phyloP scores from a whole-genome alignment of 2,329 filamentous ascomycete genomes.

The Macrophomina phaseolina region DNA sequence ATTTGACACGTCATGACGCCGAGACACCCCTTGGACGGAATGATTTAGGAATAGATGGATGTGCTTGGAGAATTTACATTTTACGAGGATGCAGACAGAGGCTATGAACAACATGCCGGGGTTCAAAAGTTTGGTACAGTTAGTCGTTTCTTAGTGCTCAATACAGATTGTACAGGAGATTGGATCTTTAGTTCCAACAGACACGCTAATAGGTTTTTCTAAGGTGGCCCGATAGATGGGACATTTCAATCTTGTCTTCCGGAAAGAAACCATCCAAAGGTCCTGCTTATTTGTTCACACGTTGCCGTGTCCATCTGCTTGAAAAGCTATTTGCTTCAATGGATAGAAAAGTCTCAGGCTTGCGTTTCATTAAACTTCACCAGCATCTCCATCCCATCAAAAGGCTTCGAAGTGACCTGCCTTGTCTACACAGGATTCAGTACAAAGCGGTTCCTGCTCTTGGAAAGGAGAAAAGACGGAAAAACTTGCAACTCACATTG shows the following conservation, averaged over 20 bases:
- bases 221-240: too few relatives aligned
- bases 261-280: too few relatives aligned
- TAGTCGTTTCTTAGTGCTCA: not conserved
- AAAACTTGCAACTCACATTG: conserved; percentile 37
- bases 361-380: conserved; percentile 7
- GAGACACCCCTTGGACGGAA: not conserved
- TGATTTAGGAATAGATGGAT: conserved; percentile 3
- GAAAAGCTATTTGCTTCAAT: not conserved
- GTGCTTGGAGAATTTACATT: not conserved
- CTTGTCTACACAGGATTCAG: conserved; percentile 33
- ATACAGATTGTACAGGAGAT: conserved; percentile 11
- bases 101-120: not conserved
- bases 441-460: not conserved
- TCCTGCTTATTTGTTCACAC: too few relatives aligned
- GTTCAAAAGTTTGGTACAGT: not conserved
- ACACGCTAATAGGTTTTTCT: not conserved
- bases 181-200: not conserved
- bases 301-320: too few relatives aligned
- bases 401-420: conserved; percentile 40
- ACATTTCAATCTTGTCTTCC: not conserved
- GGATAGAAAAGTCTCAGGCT: not conserved
- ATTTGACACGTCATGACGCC: not conserved
- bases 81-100: not conserved
- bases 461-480: not conserved
- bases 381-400: conserved; percentile 40